Conservation (phyloP, 1,284 basidiomycete species). For the Athelia psychrophila region DNA sequence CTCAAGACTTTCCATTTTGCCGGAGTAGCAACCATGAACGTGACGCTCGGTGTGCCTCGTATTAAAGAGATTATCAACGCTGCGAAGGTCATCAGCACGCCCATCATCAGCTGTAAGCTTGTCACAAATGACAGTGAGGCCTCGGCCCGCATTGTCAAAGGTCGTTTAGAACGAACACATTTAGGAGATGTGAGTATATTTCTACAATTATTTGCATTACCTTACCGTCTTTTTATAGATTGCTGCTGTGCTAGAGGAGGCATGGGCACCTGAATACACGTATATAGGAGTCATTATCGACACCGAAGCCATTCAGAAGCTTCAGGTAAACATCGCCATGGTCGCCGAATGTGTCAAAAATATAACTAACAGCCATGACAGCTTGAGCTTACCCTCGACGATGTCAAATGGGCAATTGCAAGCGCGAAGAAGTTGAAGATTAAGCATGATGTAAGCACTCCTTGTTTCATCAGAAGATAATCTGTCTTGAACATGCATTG, state of each 20-base stretch:
- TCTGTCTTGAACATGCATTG: neutral
- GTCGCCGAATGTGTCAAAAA: neutral
- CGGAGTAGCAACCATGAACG: constrained; percentile 99
- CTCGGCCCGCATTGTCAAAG: constrained; percentile 97
- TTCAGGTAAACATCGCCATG: constrained; percentile 62
- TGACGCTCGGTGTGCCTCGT: constrained; percentile 98
- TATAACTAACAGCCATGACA: constrained; percentile 26
- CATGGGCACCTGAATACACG: constrained; percentile 90
- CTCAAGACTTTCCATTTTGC: constrained; percentile 99
- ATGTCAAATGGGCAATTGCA: constrained; percentile 92
- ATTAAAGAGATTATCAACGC: constrained; percentile 99
- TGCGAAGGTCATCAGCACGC: constrained; percentile 94
- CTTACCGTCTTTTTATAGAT: constrained; percentile 47
- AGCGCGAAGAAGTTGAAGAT: constrained; percentile 90
- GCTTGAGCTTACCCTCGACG: constrained; percentile 92
- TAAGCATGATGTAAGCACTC: constrained; percentile 66
- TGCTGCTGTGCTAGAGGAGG: constrained; percentile 92
- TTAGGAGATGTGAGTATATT: constrained; percentile 78
- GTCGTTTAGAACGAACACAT: constrained; percentile 92
- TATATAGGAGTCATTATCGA: constrained; percentile 96
- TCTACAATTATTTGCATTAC: constrained; percentile 1
- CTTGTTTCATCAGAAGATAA: neutral
- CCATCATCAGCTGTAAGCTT: constrained; percentile 96
- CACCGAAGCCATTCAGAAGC: constrained; percentile 82
- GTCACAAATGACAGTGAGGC: constrained; percentile 83